These are phyloP conservation scores for Aureobasidium namibiae DNA, from an alignment of 2,329 filamentous ascomycete species.

Conservation along the genomic window DNA sequence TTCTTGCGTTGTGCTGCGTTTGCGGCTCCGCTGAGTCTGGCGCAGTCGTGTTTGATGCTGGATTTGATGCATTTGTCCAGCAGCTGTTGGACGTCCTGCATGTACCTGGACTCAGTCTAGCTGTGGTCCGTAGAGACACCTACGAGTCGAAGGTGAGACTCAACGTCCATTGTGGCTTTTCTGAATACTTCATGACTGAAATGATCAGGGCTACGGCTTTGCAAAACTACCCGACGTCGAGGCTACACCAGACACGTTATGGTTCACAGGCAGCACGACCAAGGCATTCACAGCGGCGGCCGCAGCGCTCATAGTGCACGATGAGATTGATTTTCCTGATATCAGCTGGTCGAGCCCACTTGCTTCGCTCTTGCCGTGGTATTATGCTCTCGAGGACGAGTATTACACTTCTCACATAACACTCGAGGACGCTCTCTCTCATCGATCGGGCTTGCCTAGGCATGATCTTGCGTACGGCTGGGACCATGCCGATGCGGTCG, in stretches of 20 bases:
- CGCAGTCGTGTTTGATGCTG: neutral
- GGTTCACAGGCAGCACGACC: conserved; percentile 21
- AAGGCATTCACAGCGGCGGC: conserved; percentile 21
- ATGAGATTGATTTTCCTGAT: neutral
- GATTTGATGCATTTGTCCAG: neutral
- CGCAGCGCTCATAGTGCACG: conserved; percentile 19
- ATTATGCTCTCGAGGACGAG: conserved; percentile 26
- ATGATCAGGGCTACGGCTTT: neutral
- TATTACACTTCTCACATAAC: conserved; percentile 24
- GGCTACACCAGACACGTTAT: conserved; percentile 20
- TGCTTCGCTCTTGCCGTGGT: conserved; percentile 20
- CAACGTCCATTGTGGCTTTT: neutral
- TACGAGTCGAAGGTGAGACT: neutral
- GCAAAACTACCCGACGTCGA: neutral
- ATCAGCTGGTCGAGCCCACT: neutral
- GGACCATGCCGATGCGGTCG: neutral
- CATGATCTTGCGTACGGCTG: conserved; percentile 22
- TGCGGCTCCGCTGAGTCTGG: neutral
- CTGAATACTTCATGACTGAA: neutral
- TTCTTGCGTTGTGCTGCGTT: neutral
- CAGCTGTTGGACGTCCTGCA: neutral
- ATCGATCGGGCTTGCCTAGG: conserved; percentile 29
- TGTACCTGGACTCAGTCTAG: neutral
- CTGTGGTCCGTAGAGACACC: neutral
- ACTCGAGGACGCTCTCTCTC: conserved; percentile 29